Percentiles rank a stretch among this genome's conserved stretches.
phyloP scores from a whole-genome alignment of 2,329 filamentous ascomycete genomes.

The Beauveria varroae region DNA sequence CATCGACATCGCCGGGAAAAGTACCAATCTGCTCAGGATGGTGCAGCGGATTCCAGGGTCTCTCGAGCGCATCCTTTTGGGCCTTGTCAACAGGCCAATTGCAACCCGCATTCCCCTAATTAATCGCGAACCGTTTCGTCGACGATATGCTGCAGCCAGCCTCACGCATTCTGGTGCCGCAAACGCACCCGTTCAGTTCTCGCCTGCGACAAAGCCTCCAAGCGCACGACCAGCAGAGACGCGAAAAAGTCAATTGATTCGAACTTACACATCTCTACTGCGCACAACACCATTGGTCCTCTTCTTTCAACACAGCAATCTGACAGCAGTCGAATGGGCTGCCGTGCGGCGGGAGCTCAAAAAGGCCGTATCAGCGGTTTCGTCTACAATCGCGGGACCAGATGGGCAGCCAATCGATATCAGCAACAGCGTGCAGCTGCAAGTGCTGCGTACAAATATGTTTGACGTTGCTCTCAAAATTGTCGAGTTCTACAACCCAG shows the following conservation, averaged over 20 bases:
- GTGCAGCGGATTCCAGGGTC: neutral
- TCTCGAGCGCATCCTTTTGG: neutral
- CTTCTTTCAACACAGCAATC: slow-evolving; percentile 67
- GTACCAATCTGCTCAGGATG: neutral
- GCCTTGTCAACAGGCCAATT: neutral
- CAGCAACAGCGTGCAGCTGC: slow-evolving; percentile 60
- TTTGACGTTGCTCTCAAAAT: slow-evolving; percentile 79
- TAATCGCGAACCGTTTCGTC: neutral
- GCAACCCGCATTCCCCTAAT: neutral
- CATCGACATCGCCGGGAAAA: neutral
- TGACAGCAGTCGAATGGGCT: slow-evolving; percentile 58
- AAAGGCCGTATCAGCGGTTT: slow-evolving; percentile 35
- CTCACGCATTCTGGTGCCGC: slow-evolving; percentile 15
- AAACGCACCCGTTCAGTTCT: slow-evolving; percentile 38
- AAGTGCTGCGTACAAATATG: slow-evolving; percentile 84
- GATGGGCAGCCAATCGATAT: slow-evolving; percentile 35
- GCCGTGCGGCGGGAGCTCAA: slow-evolving; percentile 36
- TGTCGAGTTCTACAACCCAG: slow-evolving; percentile 70
- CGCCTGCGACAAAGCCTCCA: slow-evolving; percentile 70
- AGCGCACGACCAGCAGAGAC: slow-evolving; percentile 80
- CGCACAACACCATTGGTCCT: slow-evolving; percentile 79
- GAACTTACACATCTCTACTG: slow-evolving; percentile 81
- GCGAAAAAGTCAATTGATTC: slow-evolving; percentile 80
- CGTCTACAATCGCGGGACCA: slow-evolving; percentile 20
- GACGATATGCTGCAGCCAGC: slow-evolving; percentile 2